A percentile compares a stretch with the other conserved stretches of the same genome.
These are phyloP conservation scores for Begonia fuchsioides DNA, from an alignment of 306 rosid species.

Conservation along the genomic window DNA sequence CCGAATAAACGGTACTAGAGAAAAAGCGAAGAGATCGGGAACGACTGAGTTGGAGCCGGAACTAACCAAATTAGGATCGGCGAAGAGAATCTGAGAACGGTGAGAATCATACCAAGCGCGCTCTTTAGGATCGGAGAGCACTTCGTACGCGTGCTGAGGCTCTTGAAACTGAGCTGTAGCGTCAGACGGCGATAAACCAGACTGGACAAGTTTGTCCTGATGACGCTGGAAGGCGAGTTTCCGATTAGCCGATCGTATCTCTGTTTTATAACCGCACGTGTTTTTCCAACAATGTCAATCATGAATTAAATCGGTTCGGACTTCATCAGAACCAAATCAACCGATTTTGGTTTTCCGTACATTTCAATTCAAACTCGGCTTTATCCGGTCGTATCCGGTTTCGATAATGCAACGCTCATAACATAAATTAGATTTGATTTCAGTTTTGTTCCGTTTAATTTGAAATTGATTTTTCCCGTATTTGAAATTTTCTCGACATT, in stretches of 20 bases:
- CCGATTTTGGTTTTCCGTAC: no score
- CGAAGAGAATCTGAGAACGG: slow-evolving; percentile 81
- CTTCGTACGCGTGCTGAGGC: slow-evolving; percentile 85
- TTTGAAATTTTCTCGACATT: no score
- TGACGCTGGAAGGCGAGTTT: slow-evolving; percentile 87
- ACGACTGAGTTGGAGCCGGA: slow-evolving; percentile 31
- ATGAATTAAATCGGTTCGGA: no score
- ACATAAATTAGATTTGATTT: no score
- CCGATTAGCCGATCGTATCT: slow-evolving; percentile 59
- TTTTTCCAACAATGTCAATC: no score
- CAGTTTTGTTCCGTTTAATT: no score
- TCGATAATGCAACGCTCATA: no score
- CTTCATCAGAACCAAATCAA: no score
- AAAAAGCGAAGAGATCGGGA: slow-evolving; percentile 85
- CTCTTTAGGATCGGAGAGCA: slow-evolving; percentile 86
- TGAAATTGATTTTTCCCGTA: no score
- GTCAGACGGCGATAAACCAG: slow-evolving; percentile 61
- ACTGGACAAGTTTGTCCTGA: slow-evolving; percentile 76
- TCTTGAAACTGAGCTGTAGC: slow-evolving; percentile 91
- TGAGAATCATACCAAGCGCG: slow-evolving; percentile 98
- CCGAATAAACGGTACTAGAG: slow-evolving; percentile 63
- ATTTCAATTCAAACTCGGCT: no score
- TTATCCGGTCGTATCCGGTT: no score
- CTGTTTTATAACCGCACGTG: no score
- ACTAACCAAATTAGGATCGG: slow-evolving; percentile 39